phyloP scores from a whole-genome alignment of 306 rosid species.

The Clitoria ternatea region DNA sequence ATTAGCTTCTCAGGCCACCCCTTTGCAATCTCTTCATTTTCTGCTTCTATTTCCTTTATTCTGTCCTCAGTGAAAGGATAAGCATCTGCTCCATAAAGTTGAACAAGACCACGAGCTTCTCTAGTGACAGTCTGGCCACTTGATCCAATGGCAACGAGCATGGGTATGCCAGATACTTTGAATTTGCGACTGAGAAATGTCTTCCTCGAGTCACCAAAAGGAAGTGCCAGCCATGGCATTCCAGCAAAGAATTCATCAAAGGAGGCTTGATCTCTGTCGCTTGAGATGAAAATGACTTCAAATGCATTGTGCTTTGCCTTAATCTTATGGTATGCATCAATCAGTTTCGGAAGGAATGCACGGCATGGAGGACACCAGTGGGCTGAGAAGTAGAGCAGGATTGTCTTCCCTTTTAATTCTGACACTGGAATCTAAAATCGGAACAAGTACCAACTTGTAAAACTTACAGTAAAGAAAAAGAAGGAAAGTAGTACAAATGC shows the following conservation, averaged over 20 bases:
- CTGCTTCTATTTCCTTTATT: slow-evolving; percentile 41
- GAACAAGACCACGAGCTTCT: slow-evolving; percentile 46
- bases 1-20: slow-evolving; percentile 67
- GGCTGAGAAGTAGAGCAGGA: slow-evolving; percentile 84
- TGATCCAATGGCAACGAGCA: slow-evolving; percentile 56
- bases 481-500: background rate
- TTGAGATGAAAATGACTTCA: slow-evolving; percentile 70
- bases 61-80: slow-evolving; percentile 69
- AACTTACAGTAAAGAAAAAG: background rate
- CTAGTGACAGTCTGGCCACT: slow-evolving; percentile 59
- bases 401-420: slow-evolving; percentile 58
- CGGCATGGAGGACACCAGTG: slow-evolving; percentile 85
- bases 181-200: slow-evolving; percentile 46
- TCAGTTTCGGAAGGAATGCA: slow-evolving; percentile 67
- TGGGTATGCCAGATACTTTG: slow-evolving; percentile 61
- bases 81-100: slow-evolving; percentile 52
- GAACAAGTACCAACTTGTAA: background rate
- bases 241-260: slow-evolving; percentile 55
- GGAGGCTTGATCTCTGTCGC: slow-evolving; percentile 58
- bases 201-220: slow-evolving; percentile 71
- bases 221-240: slow-evolving; percentile 92
- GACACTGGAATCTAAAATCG: slow-evolving; percentile 56
- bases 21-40: slow-evolving; percentile 45
- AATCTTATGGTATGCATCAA: slow-evolving; percentile 53
- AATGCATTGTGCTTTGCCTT: slow-evolving; percentile 54